These are phyloP conservation scores for Yamadazyma tumulicola DNA, from an alignment of 805 yeast genomes.

Conservation along the genomic window DNA sequence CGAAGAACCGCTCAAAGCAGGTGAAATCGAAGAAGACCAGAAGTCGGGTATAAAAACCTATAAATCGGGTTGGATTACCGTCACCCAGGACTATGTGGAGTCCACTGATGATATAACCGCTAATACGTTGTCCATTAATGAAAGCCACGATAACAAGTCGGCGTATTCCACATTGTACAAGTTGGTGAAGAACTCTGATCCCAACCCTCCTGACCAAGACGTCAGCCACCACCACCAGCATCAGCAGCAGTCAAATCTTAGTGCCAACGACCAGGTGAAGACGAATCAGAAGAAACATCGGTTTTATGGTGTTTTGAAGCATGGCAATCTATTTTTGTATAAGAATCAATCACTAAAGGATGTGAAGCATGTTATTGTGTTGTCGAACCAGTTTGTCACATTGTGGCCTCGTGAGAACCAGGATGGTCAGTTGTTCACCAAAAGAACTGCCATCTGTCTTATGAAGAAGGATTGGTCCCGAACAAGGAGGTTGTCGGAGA, in stretches of 20 bases:
- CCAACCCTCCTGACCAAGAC: not conserved
- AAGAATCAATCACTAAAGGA: slow-evolving; percentile 62
- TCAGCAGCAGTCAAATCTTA: not conserved
- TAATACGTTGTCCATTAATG: slow-evolving; percentile 40
- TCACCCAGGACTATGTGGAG: slow-evolving; percentile 68
- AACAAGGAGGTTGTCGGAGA: slow-evolving; percentile 18
- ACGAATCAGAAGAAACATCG: slow-evolving; percentile 48
- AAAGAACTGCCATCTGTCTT: slow-evolving; percentile 74
- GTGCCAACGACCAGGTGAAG: slow-evolving; percentile 12
- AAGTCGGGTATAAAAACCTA: slow-evolving; percentile 62
- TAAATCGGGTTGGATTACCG: slow-evolving; percentile 76
- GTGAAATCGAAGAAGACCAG: slow-evolving; percentile 58
- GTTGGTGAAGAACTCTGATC: slow-evolving; percentile 41
- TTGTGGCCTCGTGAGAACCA: slow-evolving; percentile 79
- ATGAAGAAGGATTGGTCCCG: slow-evolving; percentile 39
- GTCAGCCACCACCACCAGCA: not conserved
- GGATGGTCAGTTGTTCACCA: slow-evolving; percentile 80
- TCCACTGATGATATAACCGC: slow-evolving; percentile 46
- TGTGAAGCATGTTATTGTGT: slow-evolving; percentile 74
- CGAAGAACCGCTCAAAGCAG: slow-evolving; percentile 41
- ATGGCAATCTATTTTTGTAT: slow-evolving; percentile 86
- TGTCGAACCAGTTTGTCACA: slow-evolving; percentile 65
- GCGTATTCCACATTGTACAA: slow-evolving; percentile 63
- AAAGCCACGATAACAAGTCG: slow-evolving; percentile 41
- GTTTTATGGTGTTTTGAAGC: slow-evolving; percentile 70